Conservation (phyloP, 805 yeast species). For the Lipomyces mesembrius region DNA sequence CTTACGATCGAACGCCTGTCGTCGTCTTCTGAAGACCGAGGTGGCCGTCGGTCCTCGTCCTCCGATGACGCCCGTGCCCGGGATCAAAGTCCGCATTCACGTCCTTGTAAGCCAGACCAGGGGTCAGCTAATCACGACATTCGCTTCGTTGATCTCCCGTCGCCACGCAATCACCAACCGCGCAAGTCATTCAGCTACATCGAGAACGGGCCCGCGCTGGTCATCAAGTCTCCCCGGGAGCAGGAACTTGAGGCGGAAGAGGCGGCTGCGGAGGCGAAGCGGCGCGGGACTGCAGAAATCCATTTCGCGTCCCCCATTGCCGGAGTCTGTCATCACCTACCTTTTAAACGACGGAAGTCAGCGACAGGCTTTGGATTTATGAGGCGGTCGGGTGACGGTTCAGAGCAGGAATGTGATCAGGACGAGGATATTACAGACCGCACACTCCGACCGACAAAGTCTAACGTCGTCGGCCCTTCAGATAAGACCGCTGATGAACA, state of each 20-base stretch:
- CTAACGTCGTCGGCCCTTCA: conserved; percentile 8
- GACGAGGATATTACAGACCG: background rate
- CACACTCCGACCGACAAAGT: conserved; percentile 8
- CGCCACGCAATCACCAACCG: conserved; percentile 43
- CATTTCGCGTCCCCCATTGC: conserved; percentile 33
- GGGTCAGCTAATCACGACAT: conserved; percentile 46
- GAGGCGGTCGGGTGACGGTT: conserved; percentile 2
- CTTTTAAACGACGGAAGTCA: conserved; percentile 3
- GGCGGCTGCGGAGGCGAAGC: conserved; percentile 35
- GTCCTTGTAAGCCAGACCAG: background rate
- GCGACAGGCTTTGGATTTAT: conserved; percentile 7
- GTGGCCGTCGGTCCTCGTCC: background rate
- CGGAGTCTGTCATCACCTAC: conserved; percentile 12
- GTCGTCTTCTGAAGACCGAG: background rate
- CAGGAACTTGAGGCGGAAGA: conserved; percentile 40
- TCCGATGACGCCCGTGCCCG: background rate
- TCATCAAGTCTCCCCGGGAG: conserved; percentile 78
- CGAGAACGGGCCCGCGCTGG: conserved; percentile 77
- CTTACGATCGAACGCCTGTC: background rate
- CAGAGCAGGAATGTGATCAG: background rate
- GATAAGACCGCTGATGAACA: background rate
- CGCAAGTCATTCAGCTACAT: conserved; percentile 12
- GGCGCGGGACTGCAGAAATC: conserved; percentile 39
- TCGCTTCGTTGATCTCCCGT: conserved; percentile 64
- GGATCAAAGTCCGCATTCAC: conserved; percentile 3